Conservation (phyloP, 2,329 filamentous ascomycete species). For the Pseudogymnoascus destructans region DNA sequence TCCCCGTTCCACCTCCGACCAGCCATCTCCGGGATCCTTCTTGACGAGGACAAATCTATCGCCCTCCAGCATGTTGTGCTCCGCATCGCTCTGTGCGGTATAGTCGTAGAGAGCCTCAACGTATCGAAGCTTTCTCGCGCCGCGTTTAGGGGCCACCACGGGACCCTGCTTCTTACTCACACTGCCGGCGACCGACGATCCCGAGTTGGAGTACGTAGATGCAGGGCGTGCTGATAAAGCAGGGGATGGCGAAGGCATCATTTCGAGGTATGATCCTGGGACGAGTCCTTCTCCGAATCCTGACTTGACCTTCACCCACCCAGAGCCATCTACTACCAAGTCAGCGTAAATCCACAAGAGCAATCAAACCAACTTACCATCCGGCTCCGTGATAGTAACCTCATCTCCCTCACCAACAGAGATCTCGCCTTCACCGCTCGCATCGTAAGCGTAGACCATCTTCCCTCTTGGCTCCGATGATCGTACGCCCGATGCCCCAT, state of each 20-base stretch:
- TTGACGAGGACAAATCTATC: constrained; percentile 85
- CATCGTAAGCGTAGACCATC: constrained; percentile 83
- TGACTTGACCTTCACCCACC: constrained; percentile 76
- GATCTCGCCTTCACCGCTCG: constrained; percentile 67
- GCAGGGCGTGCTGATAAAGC: constrained; percentile 42
- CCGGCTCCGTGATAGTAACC: constrained; percentile 66
- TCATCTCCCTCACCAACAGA: constrained; percentile 68
- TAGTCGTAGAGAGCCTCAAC: constrained; percentile 93
- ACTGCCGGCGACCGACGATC: constrained; percentile 49
- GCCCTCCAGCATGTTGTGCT: constrained; percentile 83
- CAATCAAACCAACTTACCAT: constrained; percentile 52
- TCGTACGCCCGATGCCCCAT: constrained; percentile 31
- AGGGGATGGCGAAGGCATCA: constrained; percentile 36
- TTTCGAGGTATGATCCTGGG: constrained; percentile 72
- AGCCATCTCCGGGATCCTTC: constrained; percentile 82
- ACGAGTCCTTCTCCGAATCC: constrained; percentile 73
- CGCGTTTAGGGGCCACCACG: constrained; percentile 77
- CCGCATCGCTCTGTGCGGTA: constrained; percentile 66
- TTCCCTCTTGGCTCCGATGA: constrained; percentile 55
- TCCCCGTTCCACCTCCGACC: constrained; percentile 91
- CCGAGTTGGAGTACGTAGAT: constrained; percentile 68
- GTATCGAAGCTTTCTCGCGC: constrained; percentile 87
- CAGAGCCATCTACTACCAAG: constrained; percentile 57
- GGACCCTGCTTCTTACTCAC: constrained; percentile 28
- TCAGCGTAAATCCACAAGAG: constrained; percentile 21